Conservation (phyloP, 305 asterid genomes). For the Fraxinus paxiana region DNA sequence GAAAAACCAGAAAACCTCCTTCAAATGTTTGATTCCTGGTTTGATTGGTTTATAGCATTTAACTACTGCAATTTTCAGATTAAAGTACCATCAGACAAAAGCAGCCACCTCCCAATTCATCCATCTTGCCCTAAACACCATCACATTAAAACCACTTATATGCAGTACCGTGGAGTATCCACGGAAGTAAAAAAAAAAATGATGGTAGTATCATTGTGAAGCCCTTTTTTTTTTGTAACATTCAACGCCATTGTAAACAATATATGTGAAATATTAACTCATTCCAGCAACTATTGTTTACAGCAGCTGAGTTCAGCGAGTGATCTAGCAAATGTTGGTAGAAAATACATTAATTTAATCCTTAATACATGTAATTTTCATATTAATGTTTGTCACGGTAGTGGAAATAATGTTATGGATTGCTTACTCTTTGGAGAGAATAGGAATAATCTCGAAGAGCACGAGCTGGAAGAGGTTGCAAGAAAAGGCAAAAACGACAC, state of each 20-base stretch:
- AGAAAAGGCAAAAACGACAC: constrained; percentile 88
- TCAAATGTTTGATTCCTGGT: not conserved
- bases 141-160: constrained; percentile 14
- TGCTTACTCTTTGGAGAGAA: constrained; percentile 75
- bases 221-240: not conserved
- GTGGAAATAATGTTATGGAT: not conserved
- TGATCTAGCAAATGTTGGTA: not conserved
- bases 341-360: constrained; percentile 5
- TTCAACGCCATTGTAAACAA: not conserved
- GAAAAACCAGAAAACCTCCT: not conserved
- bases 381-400: not conserved
- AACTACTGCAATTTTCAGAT: not conserved
- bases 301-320: not conserved
- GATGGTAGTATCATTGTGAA: not conserved
- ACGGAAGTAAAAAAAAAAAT: not conserved
- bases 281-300: not conserved
- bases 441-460: constrained; percentile 82
- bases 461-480: constrained; percentile 88
- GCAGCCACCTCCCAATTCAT: constrained; percentile 93
- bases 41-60: not conserved
- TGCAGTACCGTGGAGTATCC: not conserved
- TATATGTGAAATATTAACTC: not conserved
- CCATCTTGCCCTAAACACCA: constrained; percentile 76
- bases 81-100: constrained; percentile 56
- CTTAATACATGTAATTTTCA: not conserved